These are phyloP conservation scores for Cladophialophora immunda DNA, from an alignment of 2,329 filamentous ascomycete species.

Conservation along the genomic window DNA sequence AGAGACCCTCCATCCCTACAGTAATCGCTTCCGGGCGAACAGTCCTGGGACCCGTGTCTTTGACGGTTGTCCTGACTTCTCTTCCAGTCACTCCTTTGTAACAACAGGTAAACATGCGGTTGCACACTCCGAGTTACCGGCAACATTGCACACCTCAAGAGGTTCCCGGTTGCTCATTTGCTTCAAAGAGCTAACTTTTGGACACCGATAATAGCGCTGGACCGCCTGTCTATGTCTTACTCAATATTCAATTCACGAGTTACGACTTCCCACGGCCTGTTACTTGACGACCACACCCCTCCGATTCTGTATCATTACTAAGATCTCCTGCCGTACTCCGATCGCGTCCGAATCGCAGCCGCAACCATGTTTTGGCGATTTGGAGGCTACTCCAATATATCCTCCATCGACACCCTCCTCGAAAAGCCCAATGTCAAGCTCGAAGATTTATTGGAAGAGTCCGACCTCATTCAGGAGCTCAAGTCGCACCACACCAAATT, in stretches of 20 bases:
- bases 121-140: background rate
- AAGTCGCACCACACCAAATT: slow-evolving; percentile 98
- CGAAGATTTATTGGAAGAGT: slow-evolving; percentile 95
- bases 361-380: slow-evolving; percentile 99
- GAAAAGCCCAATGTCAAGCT: slow-evolving; percentile 94
- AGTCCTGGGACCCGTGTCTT: background rate
- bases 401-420: slow-evolving; percentile 93
- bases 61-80: slow-evolving; percentile 22
- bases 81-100: slow-evolving; percentile 38
- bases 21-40: background rate
- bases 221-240: slow-evolving; percentile 39
- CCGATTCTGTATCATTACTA: slow-evolving; percentile 31
- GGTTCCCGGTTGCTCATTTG: slow-evolving; percentile 1
- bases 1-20: background rate
- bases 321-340: slow-evolving; percentile 14
- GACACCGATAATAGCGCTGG: slow-evolving; percentile 32
- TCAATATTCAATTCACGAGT: slow-evolving; percentile 29
- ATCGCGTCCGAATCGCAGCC: slow-evolving; percentile 15
- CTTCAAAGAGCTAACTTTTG: slow-evolving; percentile 18
- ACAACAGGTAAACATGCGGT: slow-evolving; percentile 30
- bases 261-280: slow-evolving; percentile 34
- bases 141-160: background rate
- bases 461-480: slow-evolving; percentile 94
- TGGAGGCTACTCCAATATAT: slow-evolving; percentile 97
- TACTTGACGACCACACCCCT: slow-evolving; percentile 20